Conservation (phyloP, 1,284 basidiomycete species). For the Ustilago xerochloae region DNA sequence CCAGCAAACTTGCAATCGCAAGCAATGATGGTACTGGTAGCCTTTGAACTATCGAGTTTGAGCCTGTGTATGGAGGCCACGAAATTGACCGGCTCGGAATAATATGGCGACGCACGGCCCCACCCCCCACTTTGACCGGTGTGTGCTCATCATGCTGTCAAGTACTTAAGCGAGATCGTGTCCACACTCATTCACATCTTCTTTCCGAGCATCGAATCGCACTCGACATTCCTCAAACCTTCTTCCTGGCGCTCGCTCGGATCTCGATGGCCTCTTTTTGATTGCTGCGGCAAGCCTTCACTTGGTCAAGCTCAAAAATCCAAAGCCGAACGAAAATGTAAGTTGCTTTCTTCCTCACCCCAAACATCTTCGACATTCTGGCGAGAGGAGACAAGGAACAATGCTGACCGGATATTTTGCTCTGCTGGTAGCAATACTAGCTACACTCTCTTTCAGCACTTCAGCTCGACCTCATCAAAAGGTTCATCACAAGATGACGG, state of each 20-base stretch:
- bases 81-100: background rate
- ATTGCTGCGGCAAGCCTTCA: background rate
- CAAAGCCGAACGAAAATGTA: background rate
- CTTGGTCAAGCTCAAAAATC: too few species aligned
- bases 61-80: background rate
- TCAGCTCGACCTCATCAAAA: background rate
- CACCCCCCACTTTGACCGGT: background rate
- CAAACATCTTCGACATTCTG: background rate
- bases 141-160: background rate
- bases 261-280: background rate
- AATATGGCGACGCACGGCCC: background rate
- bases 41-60: too few species aligned
- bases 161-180: background rate
- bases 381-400: background rate
- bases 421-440: background rate
- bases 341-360: background rate
- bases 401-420: background rate
- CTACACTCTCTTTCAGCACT: background rate
- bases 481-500: constrained; percentile 18
- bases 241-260: background rate
- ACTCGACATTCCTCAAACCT: background rate
- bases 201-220: too few species aligned
- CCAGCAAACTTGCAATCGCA: too few species aligned
- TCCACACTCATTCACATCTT: background rate
- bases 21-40: too few species aligned